phyloP scores from a whole-genome alignment of 768 basidiomycete genomes.

The Tulasnella sp. region DNA sequence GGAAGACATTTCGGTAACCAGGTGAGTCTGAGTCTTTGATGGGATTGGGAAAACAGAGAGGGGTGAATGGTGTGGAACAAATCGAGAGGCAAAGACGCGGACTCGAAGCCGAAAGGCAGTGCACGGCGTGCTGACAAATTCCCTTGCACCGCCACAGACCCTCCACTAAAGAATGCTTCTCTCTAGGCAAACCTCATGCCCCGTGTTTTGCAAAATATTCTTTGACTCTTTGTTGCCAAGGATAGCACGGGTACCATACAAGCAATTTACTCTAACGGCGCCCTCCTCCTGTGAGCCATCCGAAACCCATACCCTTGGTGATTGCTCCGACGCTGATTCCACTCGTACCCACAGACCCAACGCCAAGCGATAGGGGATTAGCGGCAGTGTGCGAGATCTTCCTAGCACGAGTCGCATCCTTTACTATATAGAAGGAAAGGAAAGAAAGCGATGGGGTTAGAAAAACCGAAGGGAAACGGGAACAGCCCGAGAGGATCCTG shows the following conservation, averaged over 20 bases:
- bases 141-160: too few species aligned
- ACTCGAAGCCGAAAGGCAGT: too few species aligned
- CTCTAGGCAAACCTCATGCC: too few species aligned
- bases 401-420: conserved; percentile 54
- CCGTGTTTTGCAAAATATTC: too few species aligned
- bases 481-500: not conserved
- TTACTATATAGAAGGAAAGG: conserved; percentile 36
- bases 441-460: not conserved
- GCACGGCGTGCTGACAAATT: too few species aligned
- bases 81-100: too few species aligned
- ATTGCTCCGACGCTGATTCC: not conserved
- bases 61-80: too few species aligned
- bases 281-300: not conserved
- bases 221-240: too few species aligned
- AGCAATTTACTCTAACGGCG: not conserved
- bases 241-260: too few species aligned
- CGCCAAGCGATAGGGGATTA: conserved; percentile 67
- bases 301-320: conserved; percentile 3
- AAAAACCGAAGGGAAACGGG: not conserved
- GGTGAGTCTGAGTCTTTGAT: conserved; percentile 7
- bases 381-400: conserved; percentile 72
- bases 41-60: not conserved
- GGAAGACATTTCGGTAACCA: not conserved
- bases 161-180: too few species aligned
- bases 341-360: not conserved